Evolutionary conservation across 495 filamentous ascomycete genomes (phyloP), one percentile per base, ranked within the genome.

Genomic region (Massariosphaeria phaeospora): DNA sequence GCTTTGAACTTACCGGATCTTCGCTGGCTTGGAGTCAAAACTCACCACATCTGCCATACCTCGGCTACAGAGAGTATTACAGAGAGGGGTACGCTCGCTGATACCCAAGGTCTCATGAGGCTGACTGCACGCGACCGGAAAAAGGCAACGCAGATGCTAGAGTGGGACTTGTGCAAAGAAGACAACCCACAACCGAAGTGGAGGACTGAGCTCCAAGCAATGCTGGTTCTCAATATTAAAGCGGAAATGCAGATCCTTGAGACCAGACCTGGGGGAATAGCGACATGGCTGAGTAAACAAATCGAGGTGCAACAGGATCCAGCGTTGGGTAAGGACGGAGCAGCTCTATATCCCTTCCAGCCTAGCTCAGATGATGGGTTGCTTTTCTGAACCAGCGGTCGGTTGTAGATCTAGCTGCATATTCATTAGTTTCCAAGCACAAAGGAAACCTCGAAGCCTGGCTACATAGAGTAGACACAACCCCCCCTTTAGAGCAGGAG

Each of bases 161-260:
- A 71, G 9, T 80, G 74, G 34, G 72, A 73, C 18, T 69, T 74
- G 1, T 76, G 75, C 63, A 67, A 66, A 8, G 73, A 72, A 35
- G 67, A 70, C 51, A 79, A 75, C 7, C 69, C 70, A 0, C 76
- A 83, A 61, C 71, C 47, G 1, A 75, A 79, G 25, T 83, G 82
- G 72, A 75, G 78, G 38, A 63, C 66, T 10, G 88, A 93, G 62
- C 63, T 97, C 58, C 91, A 95, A 70, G 68, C 77, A 3, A 96
- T 97, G 90, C 67, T 97, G 40, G 80, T 95, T 73, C 64, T 95
- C 45, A 86, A 87, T 61, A 54, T 88, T 45, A 98, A 98, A 66
- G 88, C 84, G 1, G 93, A 98, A 70, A 91, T 93, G 55, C 88
- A 98, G 71, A 75, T 86, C 8, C 72, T 96, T 47, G 88, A 88